Base-by-base conservation (phyloP, 129 eudicot genomes). In the Tagetes patula region DNA sequence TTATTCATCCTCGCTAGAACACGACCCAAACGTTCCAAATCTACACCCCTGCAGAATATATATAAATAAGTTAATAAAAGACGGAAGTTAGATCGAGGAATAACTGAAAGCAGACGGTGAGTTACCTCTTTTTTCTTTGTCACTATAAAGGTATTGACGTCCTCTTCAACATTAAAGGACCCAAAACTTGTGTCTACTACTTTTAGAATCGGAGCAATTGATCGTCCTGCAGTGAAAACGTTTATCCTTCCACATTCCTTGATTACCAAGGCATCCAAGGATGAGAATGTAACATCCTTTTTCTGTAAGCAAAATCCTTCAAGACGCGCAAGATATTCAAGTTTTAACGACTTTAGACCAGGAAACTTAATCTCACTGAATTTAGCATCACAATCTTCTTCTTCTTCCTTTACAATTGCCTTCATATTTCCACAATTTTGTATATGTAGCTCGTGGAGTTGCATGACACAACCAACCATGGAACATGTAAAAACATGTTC, bases 401-500 rank as follows among this genome's bases (percentile, higher is more conserved):
- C 60, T 53, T 53, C 60, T 4, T 53, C 14, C 14, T 10, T 8
- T 0, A 53, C 32, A n/a, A 53, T n/a, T 53, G 13, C 60, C 60
- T 53, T 20, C 2, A 53, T 14, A 14, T 53, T 53, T 50, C 6
- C 1, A 3, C 56, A 50, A 0, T 0, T 0, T 50, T 13, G 6
- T 50, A 45, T 45, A 45, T 45, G 49, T 45, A 45, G 2, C 49
- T 45, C 49, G 8, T 45, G 49, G 49, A 45, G 49, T 45, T 45
- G 49, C 49, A 1, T 45, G 49, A 45, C 49, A 45, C 49, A 45
- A 45, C 49, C 13, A 50, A 50, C 56, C 56, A 50, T 50, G 56
- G 56, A 50, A 50, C 30, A 50, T 50, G 56, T 50, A 50, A 50
- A 50, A 12, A 50, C 56, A 50, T 50, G 27, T 50, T 50, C 56